Base-by-base conservation (phyloP, 495 filamentous ascomycete genomes). In the Aspergillus sclerotioniger region DNA sequence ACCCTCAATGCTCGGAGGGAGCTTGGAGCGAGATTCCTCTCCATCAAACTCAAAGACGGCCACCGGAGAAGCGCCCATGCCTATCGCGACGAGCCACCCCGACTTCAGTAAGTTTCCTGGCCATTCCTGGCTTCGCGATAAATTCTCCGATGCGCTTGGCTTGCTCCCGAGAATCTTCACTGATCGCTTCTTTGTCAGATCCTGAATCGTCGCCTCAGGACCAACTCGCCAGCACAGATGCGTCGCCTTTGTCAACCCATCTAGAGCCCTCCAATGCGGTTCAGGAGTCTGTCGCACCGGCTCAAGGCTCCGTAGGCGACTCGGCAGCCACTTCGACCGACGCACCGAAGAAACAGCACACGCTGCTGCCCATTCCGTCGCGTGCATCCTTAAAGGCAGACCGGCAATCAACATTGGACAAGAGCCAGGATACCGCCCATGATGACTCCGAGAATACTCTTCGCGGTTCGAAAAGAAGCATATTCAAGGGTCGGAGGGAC, bases 391-490 rank as follows among this genome's bases (percentile, higher is more conserved):
- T 88, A 37, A 86, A 86, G 57, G 61, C 65, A 48, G 84, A 84
- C 60, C 76, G 82, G 62, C 82, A 88, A 62, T 76, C 82, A 35
- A 84, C 81, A 1, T 72, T 81, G 39, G 86, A 83, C 48, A 78
- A 86, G 61, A 87, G 82, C 60, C 88, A 88, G 49, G 84, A 83
- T 48, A 84, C 83, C 37, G 80, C 80, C 33, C 83, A 79, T 59
- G 85, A 89, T 64, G 80, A 71, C 80, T 86, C 67, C 76, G 82
- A 69, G 73, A 81, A 58, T 76, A 80, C 65, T 75, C 82, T 65
- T 76, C 79, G 78, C 75, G 81, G 71, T 79, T 84, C 90, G 49
- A 90, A 84, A 71, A 80, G 83, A 58, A 92, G 88, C 71, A 83
- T 91, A 58, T 77, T 87, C 32, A 85, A 81, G 54, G 78, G 80